Evolutionary conservation across 768 basidiomycete species (phyloP).

Genomic region (Leccinellum albellum): DNA sequence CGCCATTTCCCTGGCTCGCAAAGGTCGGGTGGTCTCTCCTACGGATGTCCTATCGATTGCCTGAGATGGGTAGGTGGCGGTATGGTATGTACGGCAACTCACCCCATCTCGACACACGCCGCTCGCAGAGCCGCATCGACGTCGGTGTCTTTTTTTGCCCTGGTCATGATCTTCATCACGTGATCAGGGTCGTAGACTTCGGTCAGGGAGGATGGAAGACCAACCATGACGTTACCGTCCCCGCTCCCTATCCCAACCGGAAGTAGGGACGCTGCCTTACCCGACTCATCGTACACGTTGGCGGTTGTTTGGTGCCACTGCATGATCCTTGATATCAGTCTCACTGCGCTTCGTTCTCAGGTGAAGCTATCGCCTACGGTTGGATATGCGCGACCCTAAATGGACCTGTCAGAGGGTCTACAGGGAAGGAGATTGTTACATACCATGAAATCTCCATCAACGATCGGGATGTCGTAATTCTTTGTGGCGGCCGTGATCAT

Average conservation of each 20-base stretch:
- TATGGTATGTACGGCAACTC: background rate
- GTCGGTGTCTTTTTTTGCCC: constrained; percentile 40
- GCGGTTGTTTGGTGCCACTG: constrained; percentile 32
- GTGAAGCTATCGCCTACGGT: constrained; percentile 20
- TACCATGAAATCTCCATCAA: constrained; percentile 46
- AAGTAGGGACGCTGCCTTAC: constrained; percentile 28
- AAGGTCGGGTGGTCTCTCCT: constrained; percentile 41
- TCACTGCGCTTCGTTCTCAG: constrained; percentile 3
- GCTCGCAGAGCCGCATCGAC: constrained; percentile 45
- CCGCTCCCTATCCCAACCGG: constrained; percentile 36
- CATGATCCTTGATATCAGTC: background rate
- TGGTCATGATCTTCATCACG: constrained; percentile 36
- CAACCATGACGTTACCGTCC: constrained; percentile 35
- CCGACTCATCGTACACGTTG: constrained; percentile 27
- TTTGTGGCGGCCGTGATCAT: constrained; percentile 35
- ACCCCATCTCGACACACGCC: constrained; percentile 51
- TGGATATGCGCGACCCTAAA: constrained; percentile 37
- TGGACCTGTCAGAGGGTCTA: background rate
- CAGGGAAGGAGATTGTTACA: constrained; percentile 4
- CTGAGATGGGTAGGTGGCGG: background rate
- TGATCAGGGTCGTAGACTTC: constrained; percentile 11
- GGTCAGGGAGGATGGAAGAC: background rate
- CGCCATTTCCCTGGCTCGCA: constrained; percentile 34
- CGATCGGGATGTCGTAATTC: constrained; percentile 36
- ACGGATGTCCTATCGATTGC: constrained; percentile 35